Conservation (phyloP, 176 grass and related monocot genomes). For the Aegilops umbellulata region DNA sequence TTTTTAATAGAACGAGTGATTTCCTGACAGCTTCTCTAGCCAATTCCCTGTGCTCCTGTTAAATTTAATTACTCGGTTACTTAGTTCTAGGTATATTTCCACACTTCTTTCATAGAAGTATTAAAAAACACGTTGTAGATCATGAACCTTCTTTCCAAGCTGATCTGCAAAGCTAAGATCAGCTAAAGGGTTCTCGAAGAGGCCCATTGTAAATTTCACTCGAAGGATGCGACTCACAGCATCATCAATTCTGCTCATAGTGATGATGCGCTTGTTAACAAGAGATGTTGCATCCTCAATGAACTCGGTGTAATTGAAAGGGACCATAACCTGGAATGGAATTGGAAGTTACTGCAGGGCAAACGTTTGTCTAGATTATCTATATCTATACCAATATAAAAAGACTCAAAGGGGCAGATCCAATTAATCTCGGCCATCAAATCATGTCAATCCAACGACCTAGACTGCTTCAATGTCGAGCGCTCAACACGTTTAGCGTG, state of each 20-base stretch:
- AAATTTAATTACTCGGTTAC: conserved; percentile 21
- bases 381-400: too few species aligned
- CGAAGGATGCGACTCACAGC: conserved; percentile 86
- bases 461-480: too few species aligned
- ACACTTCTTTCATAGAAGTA: background rate
- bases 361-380: background rate
- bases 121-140: background rate
- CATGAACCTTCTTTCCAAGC: conserved; percentile 88
- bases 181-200: conserved; percentile 87
- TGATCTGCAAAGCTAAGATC: conserved; percentile 87
- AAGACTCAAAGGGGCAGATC: too few species aligned
- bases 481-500: too few species aligned
- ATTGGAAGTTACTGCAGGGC: background rate
- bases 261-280: conserved; percentile 66
- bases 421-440: too few species aligned
- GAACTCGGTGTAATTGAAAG: conserved; percentile 73
- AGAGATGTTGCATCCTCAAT: conserved; percentile 72
- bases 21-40: conserved; percentile 97
- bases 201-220: conserved; percentile 97
- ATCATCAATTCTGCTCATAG: conserved; percentile 87
- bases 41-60: conserved; percentile 92
- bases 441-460: too few species aligned
- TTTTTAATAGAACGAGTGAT: conserved; percentile 94
- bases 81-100: conserved; percentile 22
- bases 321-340: conserved; percentile 73